Percentiles rank a stretch among this genome's conserved stretches.
Evolutionary conservation across 192 early-diverging fungal genomes (phyloP).

Genomic region (Coemansia sp.): DNA sequence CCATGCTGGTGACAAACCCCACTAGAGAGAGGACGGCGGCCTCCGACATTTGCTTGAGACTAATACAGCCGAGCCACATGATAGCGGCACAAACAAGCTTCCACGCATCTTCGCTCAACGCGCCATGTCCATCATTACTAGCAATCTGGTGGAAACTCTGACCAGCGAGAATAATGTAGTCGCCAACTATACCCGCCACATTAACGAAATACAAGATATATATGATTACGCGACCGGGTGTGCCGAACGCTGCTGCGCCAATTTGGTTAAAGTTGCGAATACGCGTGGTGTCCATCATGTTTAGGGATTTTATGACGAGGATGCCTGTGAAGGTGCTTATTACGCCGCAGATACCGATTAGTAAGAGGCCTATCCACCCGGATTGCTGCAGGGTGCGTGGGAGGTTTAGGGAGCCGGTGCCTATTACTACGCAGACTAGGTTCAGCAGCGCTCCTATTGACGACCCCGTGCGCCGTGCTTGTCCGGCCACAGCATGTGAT

Average conservation of each 20-base stretch:
- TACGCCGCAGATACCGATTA: slow-evolving; percentile 66
- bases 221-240: slow-evolving; percentile 58
- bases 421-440: slow-evolving; percentile 72
- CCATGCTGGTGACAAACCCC: slow-evolving; percentile 73
- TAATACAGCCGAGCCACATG: slow-evolving; percentile 71
- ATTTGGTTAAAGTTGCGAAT: slow-evolving; percentile 65
- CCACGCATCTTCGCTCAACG: slow-evolving; percentile 57
- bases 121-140: slow-evolving; percentile 30
- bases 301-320: slow-evolving; percentile 69
- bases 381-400: slow-evolving; percentile 70
- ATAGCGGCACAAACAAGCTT: slow-evolving; percentile 63
- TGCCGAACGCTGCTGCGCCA: slow-evolving; percentile 71
- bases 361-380: slow-evolving; percentile 74
- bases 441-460: slow-evolving; percentile 61
- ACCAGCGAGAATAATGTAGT: slow-evolving; percentile 77
- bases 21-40: slow-evolving; percentile 70
- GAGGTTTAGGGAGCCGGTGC: slow-evolving; percentile 76
- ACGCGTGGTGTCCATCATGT: slow-evolving; percentile 61
- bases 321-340: slow-evolving; percentile 76
- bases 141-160: slow-evolving; percentile 65
- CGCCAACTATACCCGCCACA: slow-evolving; percentile 65
- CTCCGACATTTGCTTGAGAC: slow-evolving; percentile 79
- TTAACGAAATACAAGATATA: slow-evolving; percentile 69
- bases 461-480: slow-evolving; percentile 51
- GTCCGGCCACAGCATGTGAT: slow-evolving; percentile 11